Conservation (phyloP, 208 protist species). For the Leptomonas pyrrhocoris region DNA sequence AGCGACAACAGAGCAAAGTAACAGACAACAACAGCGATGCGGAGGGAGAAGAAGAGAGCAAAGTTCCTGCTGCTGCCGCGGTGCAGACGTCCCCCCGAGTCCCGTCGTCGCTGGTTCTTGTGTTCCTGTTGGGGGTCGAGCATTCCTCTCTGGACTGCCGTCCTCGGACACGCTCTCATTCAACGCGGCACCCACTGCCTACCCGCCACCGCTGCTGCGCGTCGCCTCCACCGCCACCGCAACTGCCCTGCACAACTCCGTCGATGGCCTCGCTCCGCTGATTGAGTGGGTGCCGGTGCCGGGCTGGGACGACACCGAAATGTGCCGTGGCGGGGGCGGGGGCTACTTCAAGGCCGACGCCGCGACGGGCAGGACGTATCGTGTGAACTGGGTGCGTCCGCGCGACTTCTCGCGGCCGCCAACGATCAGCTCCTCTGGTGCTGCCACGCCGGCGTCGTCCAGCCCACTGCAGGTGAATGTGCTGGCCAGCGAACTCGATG, state of each 20-base stretch:
- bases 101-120: too few relatives aligned
- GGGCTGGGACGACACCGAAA: slow-evolving; percentile 31
- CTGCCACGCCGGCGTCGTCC: slow-evolving; percentile 7
- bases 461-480: slow-evolving; percentile 3
- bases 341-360: slow-evolving; percentile 16
- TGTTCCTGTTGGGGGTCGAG: too few relatives aligned
- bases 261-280: slow-evolving; percentile 14
- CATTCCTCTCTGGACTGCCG: too few relatives aligned
- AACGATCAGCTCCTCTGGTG: slow-evolving; percentile 9
- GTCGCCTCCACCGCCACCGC: slow-evolving; percentile 1
- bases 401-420: slow-evolving; percentile 21
- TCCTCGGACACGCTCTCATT: too few relatives aligned
- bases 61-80: too few relatives aligned
- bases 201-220: slow-evolving; percentile 6
- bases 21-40: too few relatives aligned
- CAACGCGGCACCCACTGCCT: too few relatives aligned
- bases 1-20: too few relatives aligned
- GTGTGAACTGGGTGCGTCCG: slow-evolving; percentile 15
- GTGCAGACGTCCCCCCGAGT: too few relatives aligned
- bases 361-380: background rate
- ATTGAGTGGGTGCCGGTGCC: slow-evolving; percentile 35
- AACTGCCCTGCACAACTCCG: slow-evolving; percentile 18
- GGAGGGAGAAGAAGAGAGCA: too few relatives aligned
- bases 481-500: background rate
- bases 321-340: slow-evolving; percentile 15